These are phyloP conservation scores for Stachybotrys chartarum DNA, from an alignment of 2,329 filamentous ascomycete species.

Conservation along the genomic window DNA sequence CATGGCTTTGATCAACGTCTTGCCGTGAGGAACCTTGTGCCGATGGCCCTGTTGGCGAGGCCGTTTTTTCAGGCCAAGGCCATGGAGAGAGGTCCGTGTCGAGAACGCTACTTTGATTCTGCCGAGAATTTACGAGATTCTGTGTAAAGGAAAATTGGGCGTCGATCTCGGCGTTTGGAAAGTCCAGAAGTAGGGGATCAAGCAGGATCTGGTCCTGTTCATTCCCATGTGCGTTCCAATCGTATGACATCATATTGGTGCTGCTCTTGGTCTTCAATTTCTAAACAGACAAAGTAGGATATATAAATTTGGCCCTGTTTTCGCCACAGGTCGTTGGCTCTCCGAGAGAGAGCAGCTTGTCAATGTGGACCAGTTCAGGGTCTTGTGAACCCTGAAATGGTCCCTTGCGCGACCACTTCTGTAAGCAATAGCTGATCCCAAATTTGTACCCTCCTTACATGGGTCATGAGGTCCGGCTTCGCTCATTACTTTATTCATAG, in stretches of 20 bases:
- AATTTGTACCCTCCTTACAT: not conserved
- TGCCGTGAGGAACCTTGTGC: not conserved
- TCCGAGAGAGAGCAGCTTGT: not conserved
- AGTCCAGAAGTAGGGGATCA: not conserved
- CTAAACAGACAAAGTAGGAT: not conserved
- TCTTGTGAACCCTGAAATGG: not conserved
- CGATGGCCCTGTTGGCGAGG: not conserved
- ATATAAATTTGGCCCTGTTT: not conserved
- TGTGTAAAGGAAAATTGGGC: not conserved
- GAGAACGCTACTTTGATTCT: not conserved
- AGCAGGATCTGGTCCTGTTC: not conserved
- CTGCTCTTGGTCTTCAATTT: not conserved
- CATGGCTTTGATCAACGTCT: not conserved
- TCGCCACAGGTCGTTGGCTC: not conserved
- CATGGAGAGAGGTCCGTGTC: not conserved
- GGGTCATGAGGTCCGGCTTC: not conserved
- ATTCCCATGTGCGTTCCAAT: not conserved
- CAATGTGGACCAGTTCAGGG: not conserved
- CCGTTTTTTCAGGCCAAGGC: not conserved
- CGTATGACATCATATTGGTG: not conserved
- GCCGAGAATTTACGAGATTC: not conserved
- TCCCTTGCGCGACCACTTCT: not conserved
- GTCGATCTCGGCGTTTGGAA: not conserved
- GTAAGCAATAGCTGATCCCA: not conserved
- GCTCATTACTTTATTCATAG: not conserved